Percentiles rank a stretch among this genome's conserved stretches.
phyloP scores from a whole-genome alignment of 345 rosid genomes.

The Melastoma malabathricum region DNA sequence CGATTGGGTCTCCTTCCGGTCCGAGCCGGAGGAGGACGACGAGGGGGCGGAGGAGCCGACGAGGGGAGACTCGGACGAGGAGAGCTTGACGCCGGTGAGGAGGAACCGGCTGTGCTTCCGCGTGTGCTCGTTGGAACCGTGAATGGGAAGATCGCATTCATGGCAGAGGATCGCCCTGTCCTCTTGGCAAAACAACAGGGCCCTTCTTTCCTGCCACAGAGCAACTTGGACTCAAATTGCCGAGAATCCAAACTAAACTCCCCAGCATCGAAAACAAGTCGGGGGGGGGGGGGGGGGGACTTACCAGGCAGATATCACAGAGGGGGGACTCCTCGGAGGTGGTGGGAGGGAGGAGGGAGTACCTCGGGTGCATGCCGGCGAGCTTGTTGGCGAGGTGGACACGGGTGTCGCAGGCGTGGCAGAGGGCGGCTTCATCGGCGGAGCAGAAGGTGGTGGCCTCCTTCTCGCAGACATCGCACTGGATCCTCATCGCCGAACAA shows the following conservation, averaged over 20 bases:
- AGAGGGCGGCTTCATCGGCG: conserved; percentile 83
- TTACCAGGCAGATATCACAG: conserved; percentile 82
- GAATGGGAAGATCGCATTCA: conserved; percentile 18
- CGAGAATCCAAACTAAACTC: not conserved
- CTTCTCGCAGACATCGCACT: conserved; percentile 71
- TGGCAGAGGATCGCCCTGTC: conserved; percentile 19
- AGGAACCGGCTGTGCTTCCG: conserved; percentile 19
- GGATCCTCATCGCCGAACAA: conserved; percentile 43
- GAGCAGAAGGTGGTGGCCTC: conserved; percentile 70
- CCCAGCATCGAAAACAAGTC: not conserved
- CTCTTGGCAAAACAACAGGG: conserved; percentile 19
- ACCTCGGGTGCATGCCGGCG: conserved; percentile 75
- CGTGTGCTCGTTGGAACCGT: conserved; percentile 17
- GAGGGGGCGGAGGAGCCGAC: conserved; percentile 3
- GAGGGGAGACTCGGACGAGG: conserved; percentile 7
- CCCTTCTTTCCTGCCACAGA: conserved; percentile 15
- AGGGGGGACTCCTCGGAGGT: conserved; percentile 29
- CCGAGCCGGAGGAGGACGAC: not conserved
- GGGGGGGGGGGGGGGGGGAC: not conserved
- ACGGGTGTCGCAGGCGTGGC: conserved; percentile 54
- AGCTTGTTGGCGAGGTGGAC: conserved; percentile 93
- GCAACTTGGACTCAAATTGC: not conserved
- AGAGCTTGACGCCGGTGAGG: conserved; percentile 19
- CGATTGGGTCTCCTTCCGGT: not conserved
- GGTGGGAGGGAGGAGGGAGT: conserved; percentile 46